phyloP scores from a whole-genome alignment of 768 basidiomycete genomes.

The Psilocybe azurescens region DNA sequence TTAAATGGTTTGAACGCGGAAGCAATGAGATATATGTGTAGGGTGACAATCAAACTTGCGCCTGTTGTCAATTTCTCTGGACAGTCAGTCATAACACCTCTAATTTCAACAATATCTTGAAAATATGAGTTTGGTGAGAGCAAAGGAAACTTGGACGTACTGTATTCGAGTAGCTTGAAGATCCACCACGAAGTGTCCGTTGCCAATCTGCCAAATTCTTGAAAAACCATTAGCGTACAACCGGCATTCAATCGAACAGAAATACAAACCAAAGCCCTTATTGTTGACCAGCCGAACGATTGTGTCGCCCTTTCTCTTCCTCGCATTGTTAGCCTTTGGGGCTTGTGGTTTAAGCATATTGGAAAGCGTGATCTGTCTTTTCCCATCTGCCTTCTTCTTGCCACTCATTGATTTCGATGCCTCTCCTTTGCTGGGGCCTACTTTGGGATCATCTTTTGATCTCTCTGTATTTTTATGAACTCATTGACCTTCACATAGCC shows the following conservation, averaged over 20 bases:
- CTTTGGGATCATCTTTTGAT: slow-evolving; percentile 43
- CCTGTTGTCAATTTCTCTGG: slow-evolving; percentile 75
- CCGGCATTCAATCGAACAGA: not conserved
- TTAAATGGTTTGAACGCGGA: slow-evolving; percentile 67
- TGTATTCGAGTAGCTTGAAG: slow-evolving; percentile 72
- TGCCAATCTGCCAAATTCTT: slow-evolving; percentile 81
- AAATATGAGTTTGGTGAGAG: not conserved
- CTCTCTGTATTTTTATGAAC: slow-evolving; percentile 60
- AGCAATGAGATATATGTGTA: slow-evolving; percentile 71
- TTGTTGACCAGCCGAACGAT: slow-evolving; percentile 72
- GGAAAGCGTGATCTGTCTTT: slow-evolving; percentile 70
- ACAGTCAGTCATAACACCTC: slow-evolving; percentile 79
- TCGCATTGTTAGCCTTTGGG: slow-evolving; percentile 40
- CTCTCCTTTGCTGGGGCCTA: slow-evolving; percentile 31
- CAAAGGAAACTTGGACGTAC: slow-evolving; percentile 39
- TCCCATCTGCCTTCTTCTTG: slow-evolving; percentile 46
- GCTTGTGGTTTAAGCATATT: slow-evolving; percentile 69
- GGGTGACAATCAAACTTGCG: slow-evolving; percentile 75
- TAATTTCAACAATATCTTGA: slow-evolving; percentile 69
- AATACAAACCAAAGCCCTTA: slow-evolving; percentile 63
- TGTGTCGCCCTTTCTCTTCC: slow-evolving; percentile 61
- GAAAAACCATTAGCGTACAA: not conserved
- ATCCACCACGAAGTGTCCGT: slow-evolving; percentile 77
- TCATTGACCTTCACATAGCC: slow-evolving; percentile 74
- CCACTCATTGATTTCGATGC: slow-evolving; percentile 29